Conservation (phyloP, 371 early-diverging fungal genomes). For the Syncephalis plumigaleata region DNA sequence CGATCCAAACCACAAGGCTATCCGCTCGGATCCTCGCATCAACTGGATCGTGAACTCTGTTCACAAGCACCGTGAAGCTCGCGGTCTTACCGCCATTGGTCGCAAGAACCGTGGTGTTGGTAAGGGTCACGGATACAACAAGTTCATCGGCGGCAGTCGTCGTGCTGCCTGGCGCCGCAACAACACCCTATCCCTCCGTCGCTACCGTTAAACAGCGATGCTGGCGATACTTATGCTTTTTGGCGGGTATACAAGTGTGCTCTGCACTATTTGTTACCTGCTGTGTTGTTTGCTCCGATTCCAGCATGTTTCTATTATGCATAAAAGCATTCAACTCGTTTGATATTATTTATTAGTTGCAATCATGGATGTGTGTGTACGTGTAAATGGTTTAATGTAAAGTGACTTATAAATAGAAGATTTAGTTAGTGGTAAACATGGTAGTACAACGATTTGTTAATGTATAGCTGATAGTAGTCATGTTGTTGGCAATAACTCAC, state of each 20-base stretch:
- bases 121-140: constrained; percentile 97
- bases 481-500: too few relatives aligned
- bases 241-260: not conserved
- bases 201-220: constrained; percentile 45
- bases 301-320: not conserved
- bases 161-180: constrained; percentile 50
- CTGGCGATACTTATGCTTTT: not conserved
- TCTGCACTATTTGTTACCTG: too few relatives aligned
- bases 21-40: constrained; percentile 95
- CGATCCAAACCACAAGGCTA: constrained; percentile 92
- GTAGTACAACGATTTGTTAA: too few relatives aligned
- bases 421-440: too few relatives aligned
- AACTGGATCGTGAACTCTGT: constrained; percentile 97
- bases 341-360: too few relatives aligned
- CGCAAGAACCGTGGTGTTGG: constrained; percentile 96
- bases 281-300: not conserved
- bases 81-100: constrained; percentile 94
- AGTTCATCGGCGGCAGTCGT: constrained; percentile 95
- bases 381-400: too few relatives aligned
- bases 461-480: too few relatives aligned
- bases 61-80: constrained; percentile 97
- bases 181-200: constrained; percentile 66
- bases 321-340: too few relatives aligned
- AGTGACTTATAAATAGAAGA: too few relatives aligned
- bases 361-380: too few relatives aligned